phyloP scores from a whole-genome alignment of 345 rosid species.

The Aquilaria malaccensis region DNA sequence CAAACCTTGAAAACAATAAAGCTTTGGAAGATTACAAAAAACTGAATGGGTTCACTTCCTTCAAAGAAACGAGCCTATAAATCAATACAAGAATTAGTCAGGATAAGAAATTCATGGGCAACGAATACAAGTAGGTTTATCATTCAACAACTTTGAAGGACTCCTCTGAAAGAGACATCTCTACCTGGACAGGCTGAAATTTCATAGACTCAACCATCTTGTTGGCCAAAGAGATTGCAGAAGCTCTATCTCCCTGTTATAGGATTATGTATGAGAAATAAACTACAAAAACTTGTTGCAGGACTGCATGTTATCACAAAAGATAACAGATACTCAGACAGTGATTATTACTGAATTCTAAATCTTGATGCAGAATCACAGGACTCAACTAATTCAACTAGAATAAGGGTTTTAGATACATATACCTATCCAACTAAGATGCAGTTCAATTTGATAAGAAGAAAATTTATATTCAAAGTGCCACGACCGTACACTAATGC shows the following conservation, averaged over 20 bases:
- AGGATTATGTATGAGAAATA: background rate
- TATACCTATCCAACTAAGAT: too few species aligned
- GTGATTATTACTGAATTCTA: too few species aligned
- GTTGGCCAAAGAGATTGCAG: constrained; percentile 68
- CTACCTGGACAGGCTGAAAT: constrained; percentile 76
- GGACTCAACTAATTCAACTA: too few species aligned
- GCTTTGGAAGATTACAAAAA: constrained; percentile 87
- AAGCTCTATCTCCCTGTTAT: constrained; percentile 73
- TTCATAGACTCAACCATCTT: constrained; percentile 92
- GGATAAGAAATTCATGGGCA: constrained; percentile 8
- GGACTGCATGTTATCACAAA: too few species aligned
- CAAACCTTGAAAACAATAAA: constrained; percentile 85
- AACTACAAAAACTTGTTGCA: background rate
- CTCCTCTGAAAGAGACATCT: constrained; percentile 12
- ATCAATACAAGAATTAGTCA: constrained; percentile 18
- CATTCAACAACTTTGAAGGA: constrained; percentile 5
- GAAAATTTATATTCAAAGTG: too few species aligned
- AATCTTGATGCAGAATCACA: too few species aligned
- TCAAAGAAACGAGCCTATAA: constrained; percentile 79
- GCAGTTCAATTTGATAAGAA: too few species aligned
- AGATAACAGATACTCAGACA: too few species aligned
- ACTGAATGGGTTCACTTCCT: constrained; percentile 89
- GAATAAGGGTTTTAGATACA: too few species aligned
- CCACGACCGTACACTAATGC: too few species aligned
- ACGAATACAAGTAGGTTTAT: constrained; percentile 5